Conservation (phyloP, 345 rosid species). For the Salix brachista region DNA sequence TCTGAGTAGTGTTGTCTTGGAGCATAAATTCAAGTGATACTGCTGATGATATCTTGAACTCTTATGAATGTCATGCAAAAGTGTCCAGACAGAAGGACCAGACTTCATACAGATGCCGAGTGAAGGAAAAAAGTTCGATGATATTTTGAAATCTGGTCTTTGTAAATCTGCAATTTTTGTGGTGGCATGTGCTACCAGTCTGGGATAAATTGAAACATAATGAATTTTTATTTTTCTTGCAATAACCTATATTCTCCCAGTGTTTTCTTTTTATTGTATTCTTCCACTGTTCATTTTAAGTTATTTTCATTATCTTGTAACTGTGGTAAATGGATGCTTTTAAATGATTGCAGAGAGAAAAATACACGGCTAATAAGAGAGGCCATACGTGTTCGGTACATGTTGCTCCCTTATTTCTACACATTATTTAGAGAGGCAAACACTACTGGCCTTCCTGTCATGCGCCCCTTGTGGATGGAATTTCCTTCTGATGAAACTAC, state of each 20-base stretch:
- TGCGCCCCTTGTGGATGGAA: slow-evolving; percentile 99
- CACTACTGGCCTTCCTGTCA: slow-evolving; percentile 69
- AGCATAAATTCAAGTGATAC: background rate
- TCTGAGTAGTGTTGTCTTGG: background rate
- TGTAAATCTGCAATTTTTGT: background rate
- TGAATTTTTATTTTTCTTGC: background rate
- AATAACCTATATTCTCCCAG: background rate
- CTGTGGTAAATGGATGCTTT: slow-evolving; percentile 1
- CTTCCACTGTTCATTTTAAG: background rate
- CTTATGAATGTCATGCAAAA: background rate
- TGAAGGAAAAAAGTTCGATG: background rate
- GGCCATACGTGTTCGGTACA: slow-evolving; percentile 84
- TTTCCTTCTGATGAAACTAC: slow-evolving; percentile 86
- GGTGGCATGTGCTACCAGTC: background rate
- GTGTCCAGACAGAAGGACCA: background rate
- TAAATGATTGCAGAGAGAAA: slow-evolving; percentile 54
- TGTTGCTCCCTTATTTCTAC: slow-evolving; percentile 86
- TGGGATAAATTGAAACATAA: background rate
- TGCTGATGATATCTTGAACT: background rate
- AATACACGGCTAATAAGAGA: slow-evolving; percentile 82
- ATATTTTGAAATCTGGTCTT: background rate
- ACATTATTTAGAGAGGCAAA: slow-evolving; percentile 96
- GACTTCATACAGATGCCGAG: background rate
- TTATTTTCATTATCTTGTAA: background rate
- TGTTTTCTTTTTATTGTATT: background rate